phyloP scores from a whole-genome alignment of 2,329 filamentous ascomycete species.

The Fusarium agapanthi region DNA sequence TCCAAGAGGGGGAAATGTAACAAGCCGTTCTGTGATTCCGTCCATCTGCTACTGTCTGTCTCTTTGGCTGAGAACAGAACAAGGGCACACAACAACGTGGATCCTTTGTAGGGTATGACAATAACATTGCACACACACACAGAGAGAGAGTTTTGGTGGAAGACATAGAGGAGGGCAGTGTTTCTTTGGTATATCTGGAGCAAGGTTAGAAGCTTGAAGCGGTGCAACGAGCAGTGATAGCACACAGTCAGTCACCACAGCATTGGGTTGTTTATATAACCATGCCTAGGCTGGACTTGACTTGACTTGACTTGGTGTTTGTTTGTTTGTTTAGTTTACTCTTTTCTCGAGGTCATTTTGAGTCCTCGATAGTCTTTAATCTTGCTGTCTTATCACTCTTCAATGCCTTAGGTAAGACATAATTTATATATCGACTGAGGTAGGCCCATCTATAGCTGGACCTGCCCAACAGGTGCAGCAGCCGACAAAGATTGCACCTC shows the following conservation, averaged over 20 bases:
- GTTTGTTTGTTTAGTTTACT: not conserved
- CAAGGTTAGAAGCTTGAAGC: not conserved
- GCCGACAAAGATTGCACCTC: not conserved
- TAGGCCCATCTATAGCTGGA: not conserved
- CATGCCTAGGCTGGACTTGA: not conserved
- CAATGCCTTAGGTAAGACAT: not conserved
- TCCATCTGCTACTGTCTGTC: not conserved
- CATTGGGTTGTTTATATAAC: not conserved
- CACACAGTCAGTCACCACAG: not conserved
- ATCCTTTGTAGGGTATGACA: not conserved
- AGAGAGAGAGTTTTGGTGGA: not conserved
- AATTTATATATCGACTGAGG: not conserved
- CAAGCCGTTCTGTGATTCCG: conserved; percentile 26
- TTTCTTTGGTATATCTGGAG: not conserved
- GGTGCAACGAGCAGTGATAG: not conserved
- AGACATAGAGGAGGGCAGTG: not conserved
- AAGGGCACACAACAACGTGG: conserved; percentile 5
- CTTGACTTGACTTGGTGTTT: not conserved
- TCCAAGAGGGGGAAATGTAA: conserved; percentile 19
- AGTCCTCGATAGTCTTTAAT: not conserved
- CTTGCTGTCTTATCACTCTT: not conserved
- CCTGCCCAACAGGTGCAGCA: conserved; percentile 5
- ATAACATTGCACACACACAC: not conserved
- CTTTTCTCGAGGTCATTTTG: not conserved
- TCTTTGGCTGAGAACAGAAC: not conserved